Conservation (phyloP, 164 flowering plant species). For the Cinnamomum chago region DNA sequence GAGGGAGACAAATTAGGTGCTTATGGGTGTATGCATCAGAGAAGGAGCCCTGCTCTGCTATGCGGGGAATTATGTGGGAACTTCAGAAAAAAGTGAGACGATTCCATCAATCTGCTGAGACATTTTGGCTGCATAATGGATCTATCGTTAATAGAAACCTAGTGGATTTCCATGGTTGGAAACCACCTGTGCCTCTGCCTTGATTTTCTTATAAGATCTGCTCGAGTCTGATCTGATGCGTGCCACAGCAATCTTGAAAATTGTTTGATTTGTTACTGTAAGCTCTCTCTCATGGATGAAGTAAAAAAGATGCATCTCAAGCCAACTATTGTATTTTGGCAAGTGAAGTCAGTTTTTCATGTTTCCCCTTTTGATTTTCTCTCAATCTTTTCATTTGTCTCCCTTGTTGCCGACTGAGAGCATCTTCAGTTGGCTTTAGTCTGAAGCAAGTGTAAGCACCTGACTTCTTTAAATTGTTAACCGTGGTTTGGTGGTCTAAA, state of each 20-base stretch:
- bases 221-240: neutral
- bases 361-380: neutral
- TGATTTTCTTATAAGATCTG: constrained; percentile 20
- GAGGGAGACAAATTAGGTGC: constrained; percentile 73
- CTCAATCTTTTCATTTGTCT: no score
- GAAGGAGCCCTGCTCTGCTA: constrained; percentile 67
- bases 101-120: constrained; percentile 87
- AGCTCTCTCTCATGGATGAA: neutral
- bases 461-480: no score
- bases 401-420: no score
- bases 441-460: no score
- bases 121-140: constrained; percentile 94
- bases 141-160: constrained; percentile 67
- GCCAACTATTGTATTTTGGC: neutral
- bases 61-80: constrained; percentile 82
- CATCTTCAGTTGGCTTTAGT: no score
- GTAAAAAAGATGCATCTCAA: neutral
- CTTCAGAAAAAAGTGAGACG: constrained; percentile 81
- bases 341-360: neutral
- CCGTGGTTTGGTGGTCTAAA: no score
- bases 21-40: constrained; percentile 77
- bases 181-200: constrained; percentile 76
- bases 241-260: neutral
- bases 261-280: neutral
- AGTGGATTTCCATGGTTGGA: constrained; percentile 62